Evolutionary conservation across 2,329 filamentous ascomycete genomes (phyloP).

Genomic region (Lasiodiplodia sp.): DNA sequence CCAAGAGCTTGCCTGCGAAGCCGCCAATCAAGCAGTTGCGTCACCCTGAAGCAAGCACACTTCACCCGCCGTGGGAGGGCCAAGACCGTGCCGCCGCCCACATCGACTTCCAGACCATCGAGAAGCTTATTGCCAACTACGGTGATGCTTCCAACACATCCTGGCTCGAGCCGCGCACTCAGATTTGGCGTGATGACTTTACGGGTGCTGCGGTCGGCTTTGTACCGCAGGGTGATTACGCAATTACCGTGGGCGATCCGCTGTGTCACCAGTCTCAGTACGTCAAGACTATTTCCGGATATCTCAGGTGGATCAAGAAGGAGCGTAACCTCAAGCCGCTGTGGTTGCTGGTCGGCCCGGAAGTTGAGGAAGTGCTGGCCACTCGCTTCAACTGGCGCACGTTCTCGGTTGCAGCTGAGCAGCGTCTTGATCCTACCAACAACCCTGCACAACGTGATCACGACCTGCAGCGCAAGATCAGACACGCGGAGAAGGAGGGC

Average conservation of each 20-base stretch:
- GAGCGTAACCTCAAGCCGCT: constrained; percentile 78
- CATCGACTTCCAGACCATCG: constrained; percentile 72
- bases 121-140: constrained; percentile 93
- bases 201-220: constrained; percentile 88
- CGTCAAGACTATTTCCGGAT: constrained; percentile 73
- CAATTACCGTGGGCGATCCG: constrained; percentile 86
- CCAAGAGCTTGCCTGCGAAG: constrained; percentile 80
- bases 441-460: constrained; percentile 71
- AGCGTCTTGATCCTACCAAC: constrained; percentile 78
- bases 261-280: constrained; percentile 84
- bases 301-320: constrained; percentile 76
- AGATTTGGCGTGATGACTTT: constrained; percentile 80
- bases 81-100: constrained; percentile 56
- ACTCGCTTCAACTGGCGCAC: constrained; percentile 85
- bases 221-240: constrained; percentile 77
- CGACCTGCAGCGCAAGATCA: constrained; percentile 76
- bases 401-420: constrained; percentile 86
- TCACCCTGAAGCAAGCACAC: constrained; percentile 86
- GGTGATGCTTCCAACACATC: constrained; percentile 93
- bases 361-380: constrained; percentile 80
- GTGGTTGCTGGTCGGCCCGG: constrained; percentile 86
- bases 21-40: constrained; percentile 71
- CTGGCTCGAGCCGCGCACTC: constrained; percentile 88
- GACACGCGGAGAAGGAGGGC: constrained; percentile 81
- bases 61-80: constrained; percentile 70